Conservation (phyloP, 805 yeast species). For the Suhomyces sp. region DNA sequence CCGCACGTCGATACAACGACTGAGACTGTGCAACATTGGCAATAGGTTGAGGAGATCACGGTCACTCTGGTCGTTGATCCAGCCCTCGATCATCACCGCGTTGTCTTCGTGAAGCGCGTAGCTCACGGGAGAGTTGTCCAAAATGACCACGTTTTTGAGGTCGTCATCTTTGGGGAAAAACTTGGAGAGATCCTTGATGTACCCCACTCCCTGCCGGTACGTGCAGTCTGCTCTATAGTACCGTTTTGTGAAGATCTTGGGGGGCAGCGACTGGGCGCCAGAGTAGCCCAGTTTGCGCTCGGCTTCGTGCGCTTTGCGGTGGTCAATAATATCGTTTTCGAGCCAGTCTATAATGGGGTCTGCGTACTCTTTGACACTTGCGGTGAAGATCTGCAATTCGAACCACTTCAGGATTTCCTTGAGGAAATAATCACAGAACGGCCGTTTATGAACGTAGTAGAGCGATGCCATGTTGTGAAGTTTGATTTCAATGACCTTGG, state of each 20-base stretch:
- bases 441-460: constrained; percentile 88
- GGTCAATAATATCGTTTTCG: constrained; percentile 53
- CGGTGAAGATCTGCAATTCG: constrained; percentile 87
- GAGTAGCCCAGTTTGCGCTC: constrained; percentile 6
- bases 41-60: constrained; percentile 74
- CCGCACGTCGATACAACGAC: constrained; percentile 83
- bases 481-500: constrained; percentile 74
- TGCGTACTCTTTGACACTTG: constrained; percentile 91
- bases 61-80: constrained; percentile 97
- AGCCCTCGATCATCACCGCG: constrained; percentile 92
- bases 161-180: constrained; percentile 62
- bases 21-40: constrained; percentile 73
- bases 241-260: constrained; percentile 50
- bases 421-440: constrained; percentile 83
- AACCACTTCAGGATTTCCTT: constrained; percentile 81
- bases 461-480: constrained; percentile 68
- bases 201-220: constrained; percentile 74
- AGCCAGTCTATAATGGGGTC: constrained; percentile 95
- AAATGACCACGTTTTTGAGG: constrained; percentile 65
- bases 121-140: constrained; percentile 92
- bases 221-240: constrained; percentile 81
- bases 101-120: constrained; percentile 81
- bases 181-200: constrained; percentile 51
- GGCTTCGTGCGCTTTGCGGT: constrained; percentile 10
- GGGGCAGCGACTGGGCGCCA: background rate